Percentiles rank a stretch among this genome's conserved stretches.
Evolutionary conservation across 2,329 filamentous ascomycete species (phyloP).

Genomic region (Ceratocystis huliohia): DNA sequence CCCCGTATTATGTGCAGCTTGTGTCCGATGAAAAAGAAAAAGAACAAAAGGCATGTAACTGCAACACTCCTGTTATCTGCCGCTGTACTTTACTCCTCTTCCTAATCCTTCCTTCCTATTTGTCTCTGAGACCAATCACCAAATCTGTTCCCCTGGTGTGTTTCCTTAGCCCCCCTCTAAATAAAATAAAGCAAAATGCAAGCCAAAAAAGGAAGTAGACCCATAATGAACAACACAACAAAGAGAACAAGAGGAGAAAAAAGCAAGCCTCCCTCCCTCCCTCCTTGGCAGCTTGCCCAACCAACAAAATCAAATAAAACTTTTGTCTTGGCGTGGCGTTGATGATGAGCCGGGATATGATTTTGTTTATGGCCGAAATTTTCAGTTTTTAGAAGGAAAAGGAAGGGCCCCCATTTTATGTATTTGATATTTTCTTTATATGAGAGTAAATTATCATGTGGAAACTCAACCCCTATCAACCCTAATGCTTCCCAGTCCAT

Average conservation of each 20-base stretch:
- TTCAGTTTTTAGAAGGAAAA: not conserved
- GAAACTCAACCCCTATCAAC: no score
- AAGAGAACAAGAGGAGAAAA: not conserved
- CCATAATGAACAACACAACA: not conserved
- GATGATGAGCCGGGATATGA: not conserved
- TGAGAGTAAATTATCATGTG: no score
- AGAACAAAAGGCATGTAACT: not conserved
- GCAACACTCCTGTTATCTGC: not conserved
- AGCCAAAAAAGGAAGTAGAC: not conserved
- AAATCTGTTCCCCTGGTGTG: no score
- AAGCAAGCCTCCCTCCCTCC: not conserved
- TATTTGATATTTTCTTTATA: not conserved
- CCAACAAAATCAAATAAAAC: not conserved
- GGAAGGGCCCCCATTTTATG: not conserved
- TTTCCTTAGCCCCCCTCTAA: no score
- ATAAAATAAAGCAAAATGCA: not conserved
- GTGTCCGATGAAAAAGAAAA: no score
- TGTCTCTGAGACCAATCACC: not conserved
- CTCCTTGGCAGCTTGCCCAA: not conserved
- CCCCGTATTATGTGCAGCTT: no score
- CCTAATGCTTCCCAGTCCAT: no score
- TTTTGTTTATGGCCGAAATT: not conserved
- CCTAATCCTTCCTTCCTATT: not conserved
- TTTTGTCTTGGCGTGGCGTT: not conserved
- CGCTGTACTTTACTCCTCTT: not conserved